Evolutionary conservation across 1,284 basidiomycete species (phyloP).

Genomic region (Puccinia hordei): DNA sequence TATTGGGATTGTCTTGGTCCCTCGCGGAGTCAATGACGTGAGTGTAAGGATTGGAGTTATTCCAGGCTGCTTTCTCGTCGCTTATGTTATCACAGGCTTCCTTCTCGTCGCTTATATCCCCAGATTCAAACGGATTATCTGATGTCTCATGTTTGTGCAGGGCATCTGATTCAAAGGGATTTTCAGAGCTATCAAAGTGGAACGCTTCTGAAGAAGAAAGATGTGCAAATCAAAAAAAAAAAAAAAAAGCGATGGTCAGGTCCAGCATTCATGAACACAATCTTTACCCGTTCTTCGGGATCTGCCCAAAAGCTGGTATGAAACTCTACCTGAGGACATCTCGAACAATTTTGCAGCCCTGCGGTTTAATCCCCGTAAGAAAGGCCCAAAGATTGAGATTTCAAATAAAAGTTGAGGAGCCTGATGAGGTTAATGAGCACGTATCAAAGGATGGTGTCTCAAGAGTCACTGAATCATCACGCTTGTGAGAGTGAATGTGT

Average conservation of each 20-base stretch:
- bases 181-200: not conserved
- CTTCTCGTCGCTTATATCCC: slow-evolving; percentile 5
- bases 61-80: not conserved
- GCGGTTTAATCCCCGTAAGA: not conserved
- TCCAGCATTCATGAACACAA: not conserved
- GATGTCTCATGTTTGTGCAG: too few species aligned
- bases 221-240: not conserved
- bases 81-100: too few species aligned
- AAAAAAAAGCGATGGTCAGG: not conserved
- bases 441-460: too few species aligned
- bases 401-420: too few species aligned
- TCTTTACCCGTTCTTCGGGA: not conserved
- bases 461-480: too few species aligned
- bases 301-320: not conserved
- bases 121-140: slow-evolving; percentile 1
- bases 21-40: not conserved
- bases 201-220: not conserved
- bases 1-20: too few species aligned
- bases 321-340: not conserved
- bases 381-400: not conserved
- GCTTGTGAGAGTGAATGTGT: too few species aligned
- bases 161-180: not conserved
- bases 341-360: not conserved
- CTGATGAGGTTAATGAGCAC: too few species aligned
- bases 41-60: not conserved